These are phyloP conservation scores for Kodamaea kakaduensis DNA, from an alignment of 805 yeast species.

Conservation along the genomic window DNA sequence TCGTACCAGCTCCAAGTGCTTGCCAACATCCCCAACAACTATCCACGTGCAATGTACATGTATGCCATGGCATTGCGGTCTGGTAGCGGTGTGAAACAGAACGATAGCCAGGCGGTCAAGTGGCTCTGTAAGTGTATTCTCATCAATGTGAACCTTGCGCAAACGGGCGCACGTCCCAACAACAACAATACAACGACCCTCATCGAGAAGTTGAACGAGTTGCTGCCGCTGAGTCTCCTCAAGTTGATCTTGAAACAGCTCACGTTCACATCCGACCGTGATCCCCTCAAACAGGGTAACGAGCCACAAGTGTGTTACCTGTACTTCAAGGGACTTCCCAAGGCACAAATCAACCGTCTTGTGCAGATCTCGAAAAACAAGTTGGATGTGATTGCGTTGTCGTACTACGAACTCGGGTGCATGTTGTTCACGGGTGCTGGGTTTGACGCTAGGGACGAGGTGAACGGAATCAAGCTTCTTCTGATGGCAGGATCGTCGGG, in stretches of 20 bases:
- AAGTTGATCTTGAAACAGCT: slow-evolving; percentile 23
- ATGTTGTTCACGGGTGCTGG: slow-evolving; percentile 58
- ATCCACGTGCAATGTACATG: slow-evolving; percentile 57
- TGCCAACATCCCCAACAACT: slow-evolving; percentile 55
- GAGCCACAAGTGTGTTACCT: slow-evolving; percentile 18
- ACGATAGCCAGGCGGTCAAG: slow-evolving; percentile 48
- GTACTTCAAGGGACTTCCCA: slow-evolving; percentile 21
- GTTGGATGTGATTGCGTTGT: slow-evolving; percentile 44
- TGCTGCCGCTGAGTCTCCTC: slow-evolving; percentile 28
- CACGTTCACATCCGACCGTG: slow-evolving; percentile 20
- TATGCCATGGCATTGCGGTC: slow-evolving; percentile 64
- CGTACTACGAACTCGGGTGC: slow-evolving; percentile 61
- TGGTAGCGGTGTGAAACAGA: slow-evolving; percentile 65
- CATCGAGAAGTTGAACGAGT: slow-evolving; percentile 22
- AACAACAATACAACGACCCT: slow-evolving; percentile 14
- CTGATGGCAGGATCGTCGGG: slow-evolving; percentile 68
- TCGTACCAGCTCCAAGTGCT: slow-evolving; percentile 64
- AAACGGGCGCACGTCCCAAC: slow-evolving; percentile 1
- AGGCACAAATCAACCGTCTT: slow-evolving; percentile 25
- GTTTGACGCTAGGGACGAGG: slow-evolving; percentile 44
- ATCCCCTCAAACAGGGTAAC: slow-evolving; percentile 20
- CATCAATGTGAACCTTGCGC: slow-evolving; percentile 10
- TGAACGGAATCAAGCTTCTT: slow-evolving; percentile 52
- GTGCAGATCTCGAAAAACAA: slow-evolving; percentile 29
- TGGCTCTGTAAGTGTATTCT: slow-evolving; percentile 55